Conservation (phyloP, 2,329 filamentous ascomycete species). For the Neofusicoccum ribis region DNA sequence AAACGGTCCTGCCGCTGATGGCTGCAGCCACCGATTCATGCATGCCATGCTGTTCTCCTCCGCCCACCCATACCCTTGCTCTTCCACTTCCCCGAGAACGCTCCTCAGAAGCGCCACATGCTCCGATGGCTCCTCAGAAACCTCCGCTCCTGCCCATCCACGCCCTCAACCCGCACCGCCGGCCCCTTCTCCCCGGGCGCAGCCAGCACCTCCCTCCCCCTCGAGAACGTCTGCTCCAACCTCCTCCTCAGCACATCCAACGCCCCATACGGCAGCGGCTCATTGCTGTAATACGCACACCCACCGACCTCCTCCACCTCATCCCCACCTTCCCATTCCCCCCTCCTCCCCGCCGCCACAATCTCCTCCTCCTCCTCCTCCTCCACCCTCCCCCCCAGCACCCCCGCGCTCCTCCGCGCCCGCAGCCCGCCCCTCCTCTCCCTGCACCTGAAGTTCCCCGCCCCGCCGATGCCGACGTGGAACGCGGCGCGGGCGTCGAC, state of each 20-base stretch:
- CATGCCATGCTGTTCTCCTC: background rate
- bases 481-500: background rate
- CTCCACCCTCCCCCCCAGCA: background rate
- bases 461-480: slow-evolving; percentile 26
- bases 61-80: background rate
- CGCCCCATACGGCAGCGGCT: slow-evolving; percentile 25
- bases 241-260: slow-evolving; percentile 24
- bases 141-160: background rate
- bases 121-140: slow-evolving; percentile 13
- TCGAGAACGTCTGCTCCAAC: slow-evolving; percentile 19
- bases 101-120: slow-evolving; percentile 17
- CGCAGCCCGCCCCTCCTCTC: background rate
- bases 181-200: slow-evolving; percentile 31
- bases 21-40: background rate
- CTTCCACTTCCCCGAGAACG: background rate
- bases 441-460: slow-evolving; percentile 23
- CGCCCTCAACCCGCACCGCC: background rate
- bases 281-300: slow-evolving; percentile 16
- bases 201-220: slow-evolving; percentile 11
- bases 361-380: background rate
- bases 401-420: background rate
- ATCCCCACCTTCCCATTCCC: background rate
- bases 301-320: background rate
- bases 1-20: slow-evolving; percentile 4
- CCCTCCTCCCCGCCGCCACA: background rate